phyloP scores from a whole-genome alignment of 2,329 filamentous ascomycete genomes.

The Fusarium sp. region DNA sequence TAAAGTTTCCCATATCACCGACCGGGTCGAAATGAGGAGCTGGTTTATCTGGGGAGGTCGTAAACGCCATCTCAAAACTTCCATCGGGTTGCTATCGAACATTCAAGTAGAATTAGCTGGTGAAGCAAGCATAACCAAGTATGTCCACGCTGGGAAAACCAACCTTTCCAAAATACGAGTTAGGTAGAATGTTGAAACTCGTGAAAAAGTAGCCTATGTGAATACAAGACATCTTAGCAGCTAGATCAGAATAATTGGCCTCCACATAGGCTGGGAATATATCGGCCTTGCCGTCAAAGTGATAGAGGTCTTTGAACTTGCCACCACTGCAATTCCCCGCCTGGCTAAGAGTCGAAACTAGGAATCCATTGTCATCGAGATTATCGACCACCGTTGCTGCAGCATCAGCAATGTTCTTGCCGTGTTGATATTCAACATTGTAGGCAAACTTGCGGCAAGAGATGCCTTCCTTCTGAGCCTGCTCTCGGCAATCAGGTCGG shows the following conservation, averaged over 20 bases:
- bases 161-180: constrained; percentile 58
- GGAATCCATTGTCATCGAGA: constrained; percentile 57
- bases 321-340: constrained; percentile 57
- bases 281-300: constrained; percentile 62
- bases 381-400: constrained; percentile 53
- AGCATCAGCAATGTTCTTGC: constrained; percentile 61
- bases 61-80: constrained; percentile 57
- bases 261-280: constrained; percentile 57
- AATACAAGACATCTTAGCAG: constrained; percentile 59
- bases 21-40: constrained; percentile 57
- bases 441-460: constrained; percentile 56
- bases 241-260: constrained; percentile 53
- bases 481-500: constrained; percentile 52
- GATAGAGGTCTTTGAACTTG: constrained; percentile 57
- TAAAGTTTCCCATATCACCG: constrained; percentile 57
- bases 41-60: constrained; percentile 49
- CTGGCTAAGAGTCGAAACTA: constrained; percentile 61
- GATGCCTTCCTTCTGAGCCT: constrained; percentile 51
- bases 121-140: neutral
- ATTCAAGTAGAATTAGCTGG: neutral
- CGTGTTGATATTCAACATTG: constrained; percentile 54
- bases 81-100: constrained; percentile 49
- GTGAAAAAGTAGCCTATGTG: constrained; percentile 59
- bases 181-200: constrained; percentile 57
- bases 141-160: constrained; percentile 2